These are phyloP conservation scores for Mycocalia duriaeana DNA, from an alignment of 1,284 basidiomycete genomes.

Conservation along the genomic window DNA sequence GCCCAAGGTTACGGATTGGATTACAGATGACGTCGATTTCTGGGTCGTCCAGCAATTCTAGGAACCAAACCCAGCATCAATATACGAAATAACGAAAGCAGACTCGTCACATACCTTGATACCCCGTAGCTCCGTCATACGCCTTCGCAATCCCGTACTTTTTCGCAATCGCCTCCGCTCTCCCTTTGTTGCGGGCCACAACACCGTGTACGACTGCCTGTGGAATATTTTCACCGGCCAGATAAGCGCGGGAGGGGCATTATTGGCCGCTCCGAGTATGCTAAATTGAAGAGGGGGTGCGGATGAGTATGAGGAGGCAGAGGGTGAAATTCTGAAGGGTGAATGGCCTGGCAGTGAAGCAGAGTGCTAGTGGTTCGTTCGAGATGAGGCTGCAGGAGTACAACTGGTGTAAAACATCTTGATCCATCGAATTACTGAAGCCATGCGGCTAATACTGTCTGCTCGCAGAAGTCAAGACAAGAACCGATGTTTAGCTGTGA, in stretches of 20 bases:
- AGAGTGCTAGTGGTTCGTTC: no score
- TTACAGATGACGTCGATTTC: constrained; percentile 63
- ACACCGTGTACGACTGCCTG: constrained; percentile 57
- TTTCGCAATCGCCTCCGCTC: constrained; percentile 50
- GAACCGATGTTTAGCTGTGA: no score
- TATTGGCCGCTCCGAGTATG: constrained; percentile 60
- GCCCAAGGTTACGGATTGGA: constrained; percentile 35
- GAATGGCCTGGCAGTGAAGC: no score
- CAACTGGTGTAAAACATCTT: no score
- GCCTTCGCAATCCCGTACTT: constrained; percentile 51
- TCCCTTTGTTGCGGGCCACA: constrained; percentile 52
- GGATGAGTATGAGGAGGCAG: no score
- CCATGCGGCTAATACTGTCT: no score
- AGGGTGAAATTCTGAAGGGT: no score
- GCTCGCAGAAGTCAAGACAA: no score
- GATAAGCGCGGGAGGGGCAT: constrained; percentile 56
- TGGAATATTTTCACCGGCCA: constrained; percentile 50
- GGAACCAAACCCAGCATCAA: not conserved
- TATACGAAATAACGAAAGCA: not conserved
- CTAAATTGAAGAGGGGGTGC: no score
- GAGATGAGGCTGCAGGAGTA: no score
- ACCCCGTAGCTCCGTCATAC: constrained; percentile 45
- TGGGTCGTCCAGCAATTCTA: constrained; percentile 55
- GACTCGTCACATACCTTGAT: constrained; percentile 43
- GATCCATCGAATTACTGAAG: no score